Evolutionary conservation across 805 yeast genomes (phyloP).

Genomic region (Maudiozyma turicensis): DNA sequence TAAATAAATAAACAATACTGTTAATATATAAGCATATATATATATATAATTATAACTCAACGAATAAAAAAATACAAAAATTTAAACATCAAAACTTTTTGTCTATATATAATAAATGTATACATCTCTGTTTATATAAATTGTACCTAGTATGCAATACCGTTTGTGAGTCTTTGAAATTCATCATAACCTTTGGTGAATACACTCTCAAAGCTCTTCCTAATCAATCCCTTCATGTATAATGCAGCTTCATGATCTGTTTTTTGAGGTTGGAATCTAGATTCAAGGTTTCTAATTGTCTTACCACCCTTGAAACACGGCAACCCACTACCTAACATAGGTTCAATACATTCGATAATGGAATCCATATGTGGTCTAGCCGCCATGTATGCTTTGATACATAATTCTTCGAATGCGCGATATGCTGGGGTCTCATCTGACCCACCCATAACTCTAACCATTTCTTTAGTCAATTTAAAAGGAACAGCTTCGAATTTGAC

Average conservation of each 20-base stretch:
- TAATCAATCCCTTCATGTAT: constrained; percentile 64
- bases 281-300: constrained; percentile 68
- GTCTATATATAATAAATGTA: neutral
- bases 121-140: neutral
- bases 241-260: constrained; percentile 78
- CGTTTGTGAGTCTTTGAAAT: constrained; percentile 92
- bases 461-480: constrained; percentile 89
- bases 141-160: constrained; percentile 63
- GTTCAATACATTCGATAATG: constrained; percentile 73
- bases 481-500: constrained; percentile 98
- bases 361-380: constrained; percentile 82
- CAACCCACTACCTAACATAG: constrained; percentile 91
- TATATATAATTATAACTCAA: neutral
- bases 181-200: constrained; percentile 95
- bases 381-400: constrained; percentile 85
- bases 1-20: neutral
- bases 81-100: too few relatives aligned
- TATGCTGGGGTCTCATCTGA: constrained; percentile 73
- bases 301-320: constrained; percentile 86
- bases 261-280: constrained; percentile 73
- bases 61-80: neutral
- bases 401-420: constrained; percentile 88
- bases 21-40: neutral
- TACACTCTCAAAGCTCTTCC: constrained; percentile 73
- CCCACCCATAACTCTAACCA: constrained; percentile 97